phyloP scores from a whole-genome alignment of 805 yeast species.

The Metschnikowia kofuensis region DNA sequence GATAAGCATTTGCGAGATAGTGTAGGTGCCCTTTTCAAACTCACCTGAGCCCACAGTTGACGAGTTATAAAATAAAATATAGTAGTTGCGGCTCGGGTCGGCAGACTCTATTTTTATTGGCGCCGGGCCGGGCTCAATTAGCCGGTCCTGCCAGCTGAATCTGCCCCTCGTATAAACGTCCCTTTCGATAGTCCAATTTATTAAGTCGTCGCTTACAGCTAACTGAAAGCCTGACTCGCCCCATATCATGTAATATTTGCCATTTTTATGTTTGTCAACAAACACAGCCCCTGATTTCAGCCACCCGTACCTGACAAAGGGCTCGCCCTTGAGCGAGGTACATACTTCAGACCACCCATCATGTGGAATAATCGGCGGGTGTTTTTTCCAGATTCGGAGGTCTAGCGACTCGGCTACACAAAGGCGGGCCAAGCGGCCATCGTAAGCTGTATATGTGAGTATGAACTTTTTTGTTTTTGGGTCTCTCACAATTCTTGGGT shows the following conservation, averaged over 20 bases:
- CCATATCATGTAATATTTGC: constrained; percentile 42
- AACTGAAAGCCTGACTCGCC: constrained; percentile 40
- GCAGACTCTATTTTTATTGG: constrained; percentile 32
- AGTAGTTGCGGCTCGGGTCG: constrained; percentile 26
- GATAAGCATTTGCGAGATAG: constrained; percentile 39
- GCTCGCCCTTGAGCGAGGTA: constrained; percentile 21
- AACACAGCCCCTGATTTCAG: constrained; percentile 43
- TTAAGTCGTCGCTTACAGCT: constrained; percentile 33
- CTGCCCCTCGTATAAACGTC: constrained; percentile 28
- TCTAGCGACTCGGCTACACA: constrained; percentile 39
- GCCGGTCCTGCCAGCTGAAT: constrained; percentile 31
- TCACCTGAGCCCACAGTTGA: constrained; percentile 37
- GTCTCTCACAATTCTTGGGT: constrained; percentile 41
- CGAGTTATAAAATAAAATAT: constrained; percentile 38
- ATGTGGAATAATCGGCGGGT: constrained; percentile 31
- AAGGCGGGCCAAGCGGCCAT: constrained; percentile 30
- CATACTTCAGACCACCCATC: constrained; percentile 33
- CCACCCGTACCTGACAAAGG: constrained; percentile 32
- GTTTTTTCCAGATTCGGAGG: constrained; percentile 37
- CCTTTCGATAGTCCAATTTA: constrained; percentile 30
- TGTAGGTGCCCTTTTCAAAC: constrained; percentile 29
- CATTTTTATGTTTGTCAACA: constrained; percentile 29
- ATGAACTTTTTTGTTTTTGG: constrained; percentile 33
- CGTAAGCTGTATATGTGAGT: constrained; percentile 42
- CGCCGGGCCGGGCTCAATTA: constrained; percentile 43